These are phyloP conservation scores for Bondarzewia mesenterica DNA, from an alignment of 1,284 basidiomycete genomes.

Conservation along the genomic window DNA sequence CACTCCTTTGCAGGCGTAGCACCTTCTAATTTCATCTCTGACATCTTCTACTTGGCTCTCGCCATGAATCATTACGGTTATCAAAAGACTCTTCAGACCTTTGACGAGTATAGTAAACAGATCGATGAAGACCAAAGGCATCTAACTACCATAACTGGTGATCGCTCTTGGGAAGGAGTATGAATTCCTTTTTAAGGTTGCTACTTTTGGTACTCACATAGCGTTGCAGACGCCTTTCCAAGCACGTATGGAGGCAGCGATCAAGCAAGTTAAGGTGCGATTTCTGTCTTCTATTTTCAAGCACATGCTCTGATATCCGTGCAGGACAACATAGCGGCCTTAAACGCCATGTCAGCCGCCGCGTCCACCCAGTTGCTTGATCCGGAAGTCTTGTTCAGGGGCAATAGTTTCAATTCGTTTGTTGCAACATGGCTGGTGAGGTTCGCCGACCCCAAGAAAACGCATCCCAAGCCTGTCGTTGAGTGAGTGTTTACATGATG, in stretches of 20 bases:
- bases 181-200: constrained; percentile 19
- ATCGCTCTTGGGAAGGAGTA: constrained; percentile 74
- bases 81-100: constrained; percentile 70
- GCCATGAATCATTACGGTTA: constrained; percentile 85
- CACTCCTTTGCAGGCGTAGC: constrained; percentile 22
- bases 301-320: constrained; percentile 1
- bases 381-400: constrained; percentile 75
- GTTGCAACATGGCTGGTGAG: constrained; percentile 93
- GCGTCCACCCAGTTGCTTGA: constrained; percentile 85
- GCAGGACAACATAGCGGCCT: constrained; percentile 61
- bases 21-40: constrained; percentile 87
- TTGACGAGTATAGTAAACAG: constrained; percentile 65
- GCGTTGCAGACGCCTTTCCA: constrained; percentile 52
- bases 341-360: constrained; percentile 66
- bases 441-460: constrained; percentile 78
- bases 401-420: constrained; percentile 82
- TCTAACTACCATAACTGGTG: constrained; percentile 69
- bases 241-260: constrained; percentile 58
- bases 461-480: constrained; percentile 66
- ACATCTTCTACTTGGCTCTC: constrained; percentile 86
- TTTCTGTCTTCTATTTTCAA: neutral
- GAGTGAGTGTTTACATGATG: constrained; percentile 39
- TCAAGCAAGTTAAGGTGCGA: constrained; percentile 66
- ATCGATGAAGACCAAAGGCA: constrained; percentile 74
- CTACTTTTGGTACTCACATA: constrained; percentile 3